Percentiles rank a stretch among this genome's conserved stretches.
Evolutionary conservation across 2,329 filamentous ascomycete species (phyloP).

Genomic region (Diaporthe sp.): DNA sequence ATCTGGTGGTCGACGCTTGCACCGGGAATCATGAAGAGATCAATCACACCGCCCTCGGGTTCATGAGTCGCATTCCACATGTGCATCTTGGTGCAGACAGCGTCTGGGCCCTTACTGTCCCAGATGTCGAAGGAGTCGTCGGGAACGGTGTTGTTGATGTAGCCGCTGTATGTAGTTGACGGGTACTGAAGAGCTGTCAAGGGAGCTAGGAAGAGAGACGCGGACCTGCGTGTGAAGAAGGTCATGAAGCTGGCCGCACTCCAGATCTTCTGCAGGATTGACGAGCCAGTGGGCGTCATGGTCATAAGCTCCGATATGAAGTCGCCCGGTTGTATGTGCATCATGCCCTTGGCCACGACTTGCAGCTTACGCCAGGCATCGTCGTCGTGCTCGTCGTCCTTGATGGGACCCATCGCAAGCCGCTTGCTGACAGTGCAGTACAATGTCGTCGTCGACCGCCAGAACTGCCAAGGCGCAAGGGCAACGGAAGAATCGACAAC

Average conservation of each 20-base stretch:
- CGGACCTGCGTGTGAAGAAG: slow-evolving; percentile 65
- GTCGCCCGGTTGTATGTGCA: slow-evolving; percentile 64
- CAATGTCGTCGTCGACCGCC: slow-evolving; percentile 70
- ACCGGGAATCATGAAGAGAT: slow-evolving; percentile 71
- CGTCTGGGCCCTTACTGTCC: slow-evolving; percentile 38
- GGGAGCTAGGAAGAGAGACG: slow-evolving; percentile 64
- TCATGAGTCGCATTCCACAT: slow-evolving; percentile 64
- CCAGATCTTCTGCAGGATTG: slow-evolving; percentile 53
- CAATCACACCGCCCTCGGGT: slow-evolving; percentile 50
- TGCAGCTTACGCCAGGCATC: slow-evolving; percentile 53
- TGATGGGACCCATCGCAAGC: slow-evolving; percentile 35
- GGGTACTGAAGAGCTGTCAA: slow-evolving; percentile 68
- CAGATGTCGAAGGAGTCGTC: slow-evolving; percentile 53
- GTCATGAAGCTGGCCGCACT: slow-evolving; percentile 63
- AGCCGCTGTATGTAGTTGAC: slow-evolving; percentile 57
- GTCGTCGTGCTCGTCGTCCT: slow-evolving; percentile 44
- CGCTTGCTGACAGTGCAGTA: slow-evolving; percentile 67
- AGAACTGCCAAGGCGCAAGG: slow-evolving; percentile 65
- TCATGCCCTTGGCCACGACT: slow-evolving; percentile 68
- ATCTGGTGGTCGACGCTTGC: slow-evolving; percentile 73
- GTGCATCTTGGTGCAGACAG: slow-evolving; percentile 62
- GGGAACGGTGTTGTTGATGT: slow-evolving; percentile 61
- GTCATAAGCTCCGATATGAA: slow-evolving; percentile 67
- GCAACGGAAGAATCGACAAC: slow-evolving; percentile 70
- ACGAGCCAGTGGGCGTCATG: slow-evolving; percentile 60